Conservation (phyloP, 2,329 filamentous ascomycete genomes). For the Epichloe typhina region DNA sequence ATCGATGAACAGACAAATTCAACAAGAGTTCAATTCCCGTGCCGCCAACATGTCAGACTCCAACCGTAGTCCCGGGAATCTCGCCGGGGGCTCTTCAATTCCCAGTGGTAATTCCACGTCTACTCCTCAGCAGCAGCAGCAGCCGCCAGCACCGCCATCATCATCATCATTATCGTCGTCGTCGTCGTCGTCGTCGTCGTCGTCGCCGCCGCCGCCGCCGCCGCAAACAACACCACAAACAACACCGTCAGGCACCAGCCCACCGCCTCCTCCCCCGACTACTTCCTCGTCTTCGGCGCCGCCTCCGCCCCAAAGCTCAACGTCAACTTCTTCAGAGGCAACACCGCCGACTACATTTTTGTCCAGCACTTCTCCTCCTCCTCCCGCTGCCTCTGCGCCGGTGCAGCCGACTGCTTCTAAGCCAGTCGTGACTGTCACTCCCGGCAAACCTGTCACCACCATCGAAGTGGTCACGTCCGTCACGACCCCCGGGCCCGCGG, state of each 20-base stretch:
- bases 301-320: neutral
- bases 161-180: neutral
- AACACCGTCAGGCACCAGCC: neutral
- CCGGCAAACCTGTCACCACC: constrained; percentile 7
- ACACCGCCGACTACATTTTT: constrained; percentile 8
- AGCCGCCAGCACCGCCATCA: neutral
- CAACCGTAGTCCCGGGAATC: constrained; percentile 7
- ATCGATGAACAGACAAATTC: constrained; percentile 16
- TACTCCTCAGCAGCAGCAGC: neutral
- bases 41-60: constrained; percentile 4
- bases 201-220: neutral
- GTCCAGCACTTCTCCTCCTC: neutral
- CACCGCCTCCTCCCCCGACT: neutral
- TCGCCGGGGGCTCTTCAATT: constrained; percentile 10
- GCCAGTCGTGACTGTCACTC: constrained; percentile 14
- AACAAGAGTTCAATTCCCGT: neutral
- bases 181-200: neutral
- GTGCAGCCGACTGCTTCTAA: constrained; percentile 8
- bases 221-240: neutral
- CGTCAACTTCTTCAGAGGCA: neutral
- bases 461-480: constrained; percentile 16
- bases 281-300: neutral
- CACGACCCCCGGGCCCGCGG: constrained; percentile 10
- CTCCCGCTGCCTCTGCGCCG: constrained; percentile 7
- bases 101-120: neutral